Evolutionary conservation across 257 asterid genomes (phyloP), one percentile per base, ranked within the genome.

Genomic region (Paulownia fortunei): DNA sequence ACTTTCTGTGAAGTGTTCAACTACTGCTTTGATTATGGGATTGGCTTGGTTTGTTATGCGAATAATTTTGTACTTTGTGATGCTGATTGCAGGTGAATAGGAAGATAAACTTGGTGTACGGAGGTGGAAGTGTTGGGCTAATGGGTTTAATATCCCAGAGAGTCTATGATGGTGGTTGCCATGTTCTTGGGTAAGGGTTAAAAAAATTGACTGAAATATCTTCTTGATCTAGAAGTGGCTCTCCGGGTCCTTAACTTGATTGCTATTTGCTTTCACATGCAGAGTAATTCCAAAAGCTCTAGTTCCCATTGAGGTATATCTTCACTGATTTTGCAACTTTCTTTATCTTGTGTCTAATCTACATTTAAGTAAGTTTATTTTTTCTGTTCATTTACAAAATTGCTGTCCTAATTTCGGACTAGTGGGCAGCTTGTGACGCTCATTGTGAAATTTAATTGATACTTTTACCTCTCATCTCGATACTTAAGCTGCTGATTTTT

Each of bases 211-310:
- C 26, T 23, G 3, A 13, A 41, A 39, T 44, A 10, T 18, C 2
- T 18, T 39, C 52, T 27, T 55, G 21, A 64, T 46, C 42, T 9
- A 15, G 21, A 81, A 58, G 6, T 18, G 62, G 19, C 16, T 82
- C 6, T 51, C 36, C 26, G 26, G 58, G 49, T 13, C 60, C 64
- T 73, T 74, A 69, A 24, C 37, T 69, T 60, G 78, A 52, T 72
- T 54, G 41, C 30, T 30, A 2, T 79, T 82, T 75, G 78, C 63
- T 75, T 70, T 49, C 12, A 58, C 58, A 26, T 90, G 96, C 99
- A 96, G 99, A 86, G 96, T 96, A 73, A 96, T 96, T 65, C 99
- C 99, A 1, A 88, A 83, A 84, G 98, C 99, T 85, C 92, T 96
- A 18, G 94, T 94, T 72, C 98, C 97, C 63, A 74, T 91, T 74